A percentile compares a stretch with the other conserved stretches of the same genome.
phyloP scores from a whole-genome alignment of 805 yeast genomes.

The Hanseniaspora occidentalis region DNA sequence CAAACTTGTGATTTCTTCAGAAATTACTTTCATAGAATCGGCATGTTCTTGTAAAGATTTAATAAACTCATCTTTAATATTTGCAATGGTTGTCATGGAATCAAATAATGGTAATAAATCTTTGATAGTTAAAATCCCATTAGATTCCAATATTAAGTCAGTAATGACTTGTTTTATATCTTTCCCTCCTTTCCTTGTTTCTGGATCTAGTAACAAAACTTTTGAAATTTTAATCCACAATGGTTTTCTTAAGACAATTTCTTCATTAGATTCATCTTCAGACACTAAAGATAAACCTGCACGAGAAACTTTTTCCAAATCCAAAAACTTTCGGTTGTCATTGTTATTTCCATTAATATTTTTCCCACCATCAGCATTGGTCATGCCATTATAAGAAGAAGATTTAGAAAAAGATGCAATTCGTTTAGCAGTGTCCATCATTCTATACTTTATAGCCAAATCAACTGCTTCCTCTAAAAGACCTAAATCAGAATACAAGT shows the following conservation, averaged over 20 bases:
- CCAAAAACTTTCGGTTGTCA: slow-evolving; percentile 15
- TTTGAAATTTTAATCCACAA: slow-evolving; percentile 57
- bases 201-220: slow-evolving; percentile 15
- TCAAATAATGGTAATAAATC: slow-evolving; percentile 81
- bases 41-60: slow-evolving; percentile 67
- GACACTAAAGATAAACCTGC: too few relatives aligned
- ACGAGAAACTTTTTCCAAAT: too few relatives aligned
- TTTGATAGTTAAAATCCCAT: slow-evolving; percentile 50
- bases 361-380: slow-evolving; percentile 10
- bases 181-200: slow-evolving; percentile 9
- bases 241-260: slow-evolving; percentile 44
- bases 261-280: too few relatives aligned
- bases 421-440: slow-evolving; percentile 44
- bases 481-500: slow-evolving; percentile 54
- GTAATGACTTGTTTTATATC: slow-evolving; percentile 24
- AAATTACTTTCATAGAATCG: slow-evolving; percentile 46
- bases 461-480: slow-evolving; percentile 72
- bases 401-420: slow-evolving; percentile 22
- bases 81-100: slow-evolving; percentile 67
- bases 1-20: slow-evolving; percentile 67
- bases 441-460: slow-evolving; percentile 51
- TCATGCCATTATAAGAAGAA: slow-evolving; percentile 26
- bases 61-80: slow-evolving; percentile 74
- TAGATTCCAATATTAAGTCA: slow-evolving; percentile 30
- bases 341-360: background rate